Evolutionary conservation across 1,284 basidiomycete genomes (phyloP), one percentile per base, ranked within the genome.

Genomic region (Fistulinella cinereoalba): DNA sequence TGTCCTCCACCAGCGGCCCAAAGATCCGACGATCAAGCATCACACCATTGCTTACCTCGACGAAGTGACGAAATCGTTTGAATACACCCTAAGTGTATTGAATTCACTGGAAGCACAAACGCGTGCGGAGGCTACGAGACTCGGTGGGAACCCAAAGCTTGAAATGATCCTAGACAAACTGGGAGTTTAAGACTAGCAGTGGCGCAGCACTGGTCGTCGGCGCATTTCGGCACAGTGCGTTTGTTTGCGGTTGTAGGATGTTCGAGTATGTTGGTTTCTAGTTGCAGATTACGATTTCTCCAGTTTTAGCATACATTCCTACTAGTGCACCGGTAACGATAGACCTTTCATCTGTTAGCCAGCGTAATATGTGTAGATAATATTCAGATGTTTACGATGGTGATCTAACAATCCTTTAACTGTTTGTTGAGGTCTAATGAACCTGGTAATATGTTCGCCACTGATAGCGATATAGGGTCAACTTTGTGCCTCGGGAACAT

Each of bases 1-100:
- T 56, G 82, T 94, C 11, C 77, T 96, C 9, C 88, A 92, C 60
- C 92, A 94, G 68, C 77, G 87, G 4, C 90, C 93, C 0, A 75
- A 79, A 0, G 87, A 85, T 0, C 78, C 83, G 1, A 85, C 85
- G 0, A 74, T 92, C 41, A 96, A 96, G 63, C 68, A 69, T 1
- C 85, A 92, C 58, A 78, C 82, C 1, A 90, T 96, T 43, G 70
- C 79, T 5, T 93, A 94, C 62, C 80, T 97, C 62, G 70, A 71
- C 27, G 69, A 79, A 16, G 70, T 75, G 29, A 90, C 88, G 0
- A 71, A 75, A 42, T 87, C 85, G 2, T 89, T 91, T 59, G 79
- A 76, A 6, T 91, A 90, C 60, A 88, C 85, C 0, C 67, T 77
- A 6, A 56, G 62, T 0, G 85, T 88, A 1, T 61, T 89, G 41